Conservation (phyloP, 768 basidiomycete species). For the Tylopilus plumbeoviolaceoides region DNA sequence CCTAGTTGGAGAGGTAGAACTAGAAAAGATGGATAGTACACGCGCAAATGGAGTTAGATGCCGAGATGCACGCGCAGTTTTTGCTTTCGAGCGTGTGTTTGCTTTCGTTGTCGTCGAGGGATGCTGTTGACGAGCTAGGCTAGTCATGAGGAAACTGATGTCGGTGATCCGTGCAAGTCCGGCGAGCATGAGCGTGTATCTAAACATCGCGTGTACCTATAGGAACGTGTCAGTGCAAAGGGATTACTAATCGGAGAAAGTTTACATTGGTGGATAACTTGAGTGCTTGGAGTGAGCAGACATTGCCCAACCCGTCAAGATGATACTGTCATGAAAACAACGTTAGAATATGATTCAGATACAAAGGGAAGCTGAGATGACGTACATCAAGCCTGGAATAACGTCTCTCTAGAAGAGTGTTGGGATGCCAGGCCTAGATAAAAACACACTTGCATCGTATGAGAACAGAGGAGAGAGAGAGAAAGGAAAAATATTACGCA, state of each 20-base stretch:
- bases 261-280: no score
- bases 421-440: no score
- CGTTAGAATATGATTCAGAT: not conserved
- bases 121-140: conserved; percentile 24
- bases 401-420: no score
- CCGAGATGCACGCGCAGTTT: conserved; percentile 61
- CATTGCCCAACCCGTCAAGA: conserved; percentile 94
- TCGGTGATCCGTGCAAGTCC: conserved; percentile 78
- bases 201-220: no score
- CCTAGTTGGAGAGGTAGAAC: not conserved
- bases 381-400: no score
- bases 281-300: conserved; percentile 80
- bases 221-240: no score
- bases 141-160: conserved; percentile 67
- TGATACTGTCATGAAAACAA: conserved; percentile 47
- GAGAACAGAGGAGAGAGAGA: no score
- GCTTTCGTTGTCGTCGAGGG: conserved; percentile 50
- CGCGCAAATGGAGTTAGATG: no score
- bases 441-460: no score
- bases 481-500: no score
- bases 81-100: conserved; percentile 57
- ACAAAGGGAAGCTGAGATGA: no score
- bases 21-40: conserved; percentile 57
- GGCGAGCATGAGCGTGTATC: no score
- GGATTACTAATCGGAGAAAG: not conserved